Evolutionary conservation across 345 rosid genomes (phyloP), one percentile per base, ranked within the genome.

Genomic region (Hevea brasiliensis): DNA sequence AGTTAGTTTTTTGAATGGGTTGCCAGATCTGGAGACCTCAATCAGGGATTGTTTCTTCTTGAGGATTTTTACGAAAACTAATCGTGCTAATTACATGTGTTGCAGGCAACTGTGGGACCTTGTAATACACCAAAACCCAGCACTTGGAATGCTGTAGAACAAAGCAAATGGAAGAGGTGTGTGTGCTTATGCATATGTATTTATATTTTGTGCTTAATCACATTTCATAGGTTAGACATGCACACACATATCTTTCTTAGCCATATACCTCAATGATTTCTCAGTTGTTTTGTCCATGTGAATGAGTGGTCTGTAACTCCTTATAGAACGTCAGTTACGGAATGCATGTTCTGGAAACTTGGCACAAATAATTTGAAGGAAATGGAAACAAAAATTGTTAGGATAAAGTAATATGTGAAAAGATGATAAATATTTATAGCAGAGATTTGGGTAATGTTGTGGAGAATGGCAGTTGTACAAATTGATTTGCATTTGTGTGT

Each of bases 121-220:
- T 96, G 99, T 83, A 91, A 87, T 70, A 77, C 83, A 45, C 83
- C 97, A 0, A 96, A 93, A 79, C 99, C 99, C 21, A 91, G 95
- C 80, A 79, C 90, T 12, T 96, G 99, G 99, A 96, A 86, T 71
- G 97, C 97, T 21, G 93, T 91, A 6, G 97, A 96, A 75, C 97
- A 85, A 82, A 85, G 90, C 85, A 96, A 96, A 81, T 96, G 99
- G 99, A 85, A 88, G 83, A 93, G 99, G 99, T 96, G 70, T 62
- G 87, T 81, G 50, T 41, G 60, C 61, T 65, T 41, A 24, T 61
- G 42, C 48, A 21, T 65, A 9, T 26, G 10, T 21, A n/a, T 47
- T 57, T 63, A 26, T 42, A 20, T 18, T 47, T 13, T 50, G 17
- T 50, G 4, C 4, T 50, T 50, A 3, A 14, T 50, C 20, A 14